phyloP scores from a whole-genome alignment of 345 rosid genomes.

The Raphanus raphanistrum region DNA sequence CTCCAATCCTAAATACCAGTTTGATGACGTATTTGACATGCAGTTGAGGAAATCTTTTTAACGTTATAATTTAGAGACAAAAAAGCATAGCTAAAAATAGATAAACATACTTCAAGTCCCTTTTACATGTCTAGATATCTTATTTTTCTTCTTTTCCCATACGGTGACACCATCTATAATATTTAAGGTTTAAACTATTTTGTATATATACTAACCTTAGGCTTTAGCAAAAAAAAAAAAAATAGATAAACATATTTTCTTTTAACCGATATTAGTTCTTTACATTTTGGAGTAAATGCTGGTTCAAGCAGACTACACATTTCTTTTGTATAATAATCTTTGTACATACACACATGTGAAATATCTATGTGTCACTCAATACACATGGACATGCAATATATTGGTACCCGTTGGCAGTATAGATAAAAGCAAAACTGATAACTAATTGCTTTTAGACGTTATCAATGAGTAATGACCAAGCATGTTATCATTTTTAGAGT shows the following conservation, averaged over 20 bases:
- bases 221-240: too few relatives aligned
- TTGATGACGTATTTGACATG: neutral
- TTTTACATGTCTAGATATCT: too few relatives aligned
- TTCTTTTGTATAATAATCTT: neutral
- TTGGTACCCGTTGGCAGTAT: constrained; percentile 3
- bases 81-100: neutral
- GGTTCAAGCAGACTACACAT: neutral
- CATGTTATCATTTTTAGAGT: neutral
- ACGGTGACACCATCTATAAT: too few relatives aligned
- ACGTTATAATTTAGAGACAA: neutral
- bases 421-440: constrained; percentile 1
- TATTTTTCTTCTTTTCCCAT: too few relatives aligned
- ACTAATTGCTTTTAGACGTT: constrained; percentile 3
- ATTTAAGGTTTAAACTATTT: too few relatives aligned
- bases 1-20: neutral
- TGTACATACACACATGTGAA: neutral
- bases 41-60: neutral
- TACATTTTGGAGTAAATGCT: neutral
- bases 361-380: neutral
- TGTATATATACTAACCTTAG: too few relatives aligned
- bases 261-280: neutral
- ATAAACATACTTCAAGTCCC: neutral
- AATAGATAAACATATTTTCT: neutral
- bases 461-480: constrained; percentile 5
- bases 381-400: constrained; percentile 3